These are phyloP conservation scores for Vitis riparia DNA, from an alignment of 164 flowering plant species.

Conservation along the genomic window DNA sequence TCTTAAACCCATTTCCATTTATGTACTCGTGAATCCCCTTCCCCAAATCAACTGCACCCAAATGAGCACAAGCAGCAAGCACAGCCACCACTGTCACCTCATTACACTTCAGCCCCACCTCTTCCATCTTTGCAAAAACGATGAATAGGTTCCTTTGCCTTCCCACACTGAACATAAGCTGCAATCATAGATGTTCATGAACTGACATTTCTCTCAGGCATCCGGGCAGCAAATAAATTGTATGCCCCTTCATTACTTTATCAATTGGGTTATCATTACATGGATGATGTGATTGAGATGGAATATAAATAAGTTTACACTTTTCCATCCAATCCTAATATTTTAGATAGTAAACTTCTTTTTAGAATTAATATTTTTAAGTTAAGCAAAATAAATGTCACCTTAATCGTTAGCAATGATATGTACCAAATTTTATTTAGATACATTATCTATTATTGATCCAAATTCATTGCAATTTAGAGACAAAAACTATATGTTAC, in stretches of 20 bases:
- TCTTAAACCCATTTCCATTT: conserved; percentile 38
- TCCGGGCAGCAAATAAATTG: conserved; percentile 37
- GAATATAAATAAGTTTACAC: too few species aligned
- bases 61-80: conserved; percentile 73
- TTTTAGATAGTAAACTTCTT: too few species aligned
- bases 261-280: conserved; percentile 51
- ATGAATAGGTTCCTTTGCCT: conserved; percentile 50
- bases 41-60: conserved; percentile 63
- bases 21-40: conserved; percentile 56
- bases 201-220: conserved; percentile 63
- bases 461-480: too few species aligned
- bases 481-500: too few species aligned
- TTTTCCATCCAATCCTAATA: too few species aligned
- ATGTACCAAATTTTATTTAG: too few species aligned
- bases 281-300: conserved; percentile 2
- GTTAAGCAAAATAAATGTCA: too few species aligned
- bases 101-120: conserved; percentile 46
- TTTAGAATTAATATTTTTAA: too few species aligned
- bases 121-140: conserved; percentile 58
- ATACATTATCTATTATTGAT: too few species aligned
- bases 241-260: conserved; percentile 45
- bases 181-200: conserved; percentile 72
- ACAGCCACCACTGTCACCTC: conserved; percentile 74
- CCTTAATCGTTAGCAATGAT: too few species aligned
- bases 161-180: conserved; percentile 60